Percentiles rank a stretch among this genome's conserved stretches.
These are phyloP conservation scores for Pseudopithomyces maydicus DNA, from an alignment of 2,329 filamentous ascomycete species.

Conservation along the genomic window DNA sequence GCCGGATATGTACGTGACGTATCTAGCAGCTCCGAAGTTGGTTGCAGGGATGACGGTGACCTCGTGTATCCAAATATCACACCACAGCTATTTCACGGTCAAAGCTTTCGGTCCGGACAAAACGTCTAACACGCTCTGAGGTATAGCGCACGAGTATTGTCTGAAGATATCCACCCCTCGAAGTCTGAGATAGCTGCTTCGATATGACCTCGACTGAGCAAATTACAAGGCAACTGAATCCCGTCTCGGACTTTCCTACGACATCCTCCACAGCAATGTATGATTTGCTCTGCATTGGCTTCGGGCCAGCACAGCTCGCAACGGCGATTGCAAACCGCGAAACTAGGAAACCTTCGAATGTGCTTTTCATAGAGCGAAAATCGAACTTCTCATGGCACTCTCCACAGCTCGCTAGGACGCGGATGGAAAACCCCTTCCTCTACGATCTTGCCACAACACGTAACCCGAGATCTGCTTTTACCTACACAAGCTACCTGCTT, in stretches of 20 bases:
- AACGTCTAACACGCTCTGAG: constrained; percentile 1
- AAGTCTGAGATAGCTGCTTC: not conserved
- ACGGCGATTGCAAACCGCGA: constrained; percentile 44
- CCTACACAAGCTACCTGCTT: constrained; percentile 42
- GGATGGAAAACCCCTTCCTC: constrained; percentile 42
- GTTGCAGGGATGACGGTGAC: constrained; percentile 2
- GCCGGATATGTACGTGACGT: constrained; percentile 13
- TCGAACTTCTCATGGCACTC: constrained; percentile 40
- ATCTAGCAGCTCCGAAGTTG: constrained; percentile 4
- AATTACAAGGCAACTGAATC: constrained; percentile 14
- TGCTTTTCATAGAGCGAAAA: constrained; percentile 42
- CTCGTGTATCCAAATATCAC: constrained; percentile 1
- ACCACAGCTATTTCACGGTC: constrained; percentile 6
- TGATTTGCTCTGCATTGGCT: constrained; percentile 44
- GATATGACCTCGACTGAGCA: constrained; percentile 31
- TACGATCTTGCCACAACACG: constrained; percentile 43
- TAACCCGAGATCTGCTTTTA: constrained; percentile 43
- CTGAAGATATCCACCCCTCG: not conserved
- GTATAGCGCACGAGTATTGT: not conserved
- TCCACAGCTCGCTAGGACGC: constrained; percentile 33
- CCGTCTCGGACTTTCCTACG: constrained; percentile 18
- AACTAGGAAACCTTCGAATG: constrained; percentile 25
- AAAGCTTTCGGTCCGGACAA: constrained; percentile 5
- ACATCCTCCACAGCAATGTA: constrained; percentile 22
- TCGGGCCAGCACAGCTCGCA: constrained; percentile 41